A percentile compares a stretch with the other conserved stretches of the same genome.
Evolutionary conservation across 176 grass and related monocot species (phyloP).

Genomic region (Zoysia pacifica): DNA sequence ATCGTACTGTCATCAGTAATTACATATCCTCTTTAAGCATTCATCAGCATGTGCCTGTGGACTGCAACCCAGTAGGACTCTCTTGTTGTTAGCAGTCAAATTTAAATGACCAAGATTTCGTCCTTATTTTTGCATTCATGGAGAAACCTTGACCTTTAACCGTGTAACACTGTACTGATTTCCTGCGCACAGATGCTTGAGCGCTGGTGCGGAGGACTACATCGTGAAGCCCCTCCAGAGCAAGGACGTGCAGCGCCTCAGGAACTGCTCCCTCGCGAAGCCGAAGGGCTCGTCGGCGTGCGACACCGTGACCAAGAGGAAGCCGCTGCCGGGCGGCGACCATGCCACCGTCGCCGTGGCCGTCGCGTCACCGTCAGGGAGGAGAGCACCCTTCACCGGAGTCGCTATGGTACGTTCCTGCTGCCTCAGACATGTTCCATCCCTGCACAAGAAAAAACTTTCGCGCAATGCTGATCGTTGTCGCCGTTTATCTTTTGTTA

Average conservation of each 20-base stretch:
- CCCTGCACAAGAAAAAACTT: not conserved
- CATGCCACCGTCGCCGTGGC: not conserved
- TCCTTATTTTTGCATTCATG: slow-evolving; percentile 22
- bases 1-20: not conserved
- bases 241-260: slow-evolving; percentile 78
- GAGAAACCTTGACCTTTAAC: not conserved
- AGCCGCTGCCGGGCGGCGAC: slow-evolving; percentile 4
- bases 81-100: not conserved
- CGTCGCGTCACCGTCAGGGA: slow-evolving; percentile 34
- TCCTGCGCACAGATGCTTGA: slow-evolving; percentile 45
- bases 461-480: not conserved
- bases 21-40: slow-evolving; percentile 11
- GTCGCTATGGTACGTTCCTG: slow-evolving; percentile 60
- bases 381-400: slow-evolving; percentile 48
- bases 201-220: slow-evolving; percentile 81
- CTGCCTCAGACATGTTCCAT: not conserved
- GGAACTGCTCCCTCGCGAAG: slow-evolving; percentile 54
- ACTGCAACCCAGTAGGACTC: not conserved
- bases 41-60: slow-evolving; percentile 24
- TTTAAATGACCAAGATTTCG: slow-evolving; percentile 21
- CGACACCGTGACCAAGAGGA: slow-evolving; percentile 38
- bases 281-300: not conserved
- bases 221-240: slow-evolving; percentile 85
- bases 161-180: not conserved
- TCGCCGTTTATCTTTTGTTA: slow-evolving; percentile 22